These are phyloP conservation scores for Oryza nivara DNA, from an alignment of 176 grass and related monocot species.

Conservation along the genomic window DNA sequence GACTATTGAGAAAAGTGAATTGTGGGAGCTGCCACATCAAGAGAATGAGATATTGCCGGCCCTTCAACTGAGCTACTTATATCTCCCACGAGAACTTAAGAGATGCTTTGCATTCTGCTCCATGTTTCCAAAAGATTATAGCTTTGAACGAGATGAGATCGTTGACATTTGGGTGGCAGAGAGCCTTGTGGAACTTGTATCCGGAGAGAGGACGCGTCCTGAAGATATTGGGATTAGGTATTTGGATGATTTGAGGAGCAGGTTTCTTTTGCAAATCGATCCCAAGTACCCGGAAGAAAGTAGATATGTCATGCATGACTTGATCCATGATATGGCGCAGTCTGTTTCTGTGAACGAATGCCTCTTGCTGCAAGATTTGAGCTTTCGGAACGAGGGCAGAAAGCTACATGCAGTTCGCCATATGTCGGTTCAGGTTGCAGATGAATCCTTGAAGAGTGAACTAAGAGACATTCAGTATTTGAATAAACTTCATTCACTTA, in stretches of 20 bases:
- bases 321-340: too few relatives aligned
- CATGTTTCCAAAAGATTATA: slow-evolving; percentile 42
- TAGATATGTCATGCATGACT: background rate
- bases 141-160: slow-evolving; percentile 6
- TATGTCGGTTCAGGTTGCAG: too few relatives aligned
- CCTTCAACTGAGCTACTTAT: slow-evolving; percentile 47
- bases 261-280: slow-evolving; percentile 29
- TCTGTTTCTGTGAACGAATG: too few relatives aligned
- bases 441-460: too few relatives aligned
- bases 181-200: background rate
- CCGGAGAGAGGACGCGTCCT: background rate
- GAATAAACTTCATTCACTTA: too few relatives aligned
- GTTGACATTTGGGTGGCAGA: slow-evolving; percentile 17
- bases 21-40: slow-evolving; percentile 33
- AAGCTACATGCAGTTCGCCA: too few relatives aligned
- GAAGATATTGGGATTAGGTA: slow-evolving; percentile 37
- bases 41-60: slow-evolving; percentile 36
- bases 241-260: background rate
- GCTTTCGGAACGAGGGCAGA: too few relatives aligned
- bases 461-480: too few relatives aligned
- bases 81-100: slow-evolving; percentile 42
- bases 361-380: background rate
- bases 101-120: slow-evolving; percentile 33
- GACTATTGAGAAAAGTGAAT: slow-evolving; percentile 31
- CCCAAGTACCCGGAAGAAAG: background rate